Evolutionary conservation across 768 basidiomycete genomes (phyloP).

Genomic region (Hemileccinum impolitum): DNA sequence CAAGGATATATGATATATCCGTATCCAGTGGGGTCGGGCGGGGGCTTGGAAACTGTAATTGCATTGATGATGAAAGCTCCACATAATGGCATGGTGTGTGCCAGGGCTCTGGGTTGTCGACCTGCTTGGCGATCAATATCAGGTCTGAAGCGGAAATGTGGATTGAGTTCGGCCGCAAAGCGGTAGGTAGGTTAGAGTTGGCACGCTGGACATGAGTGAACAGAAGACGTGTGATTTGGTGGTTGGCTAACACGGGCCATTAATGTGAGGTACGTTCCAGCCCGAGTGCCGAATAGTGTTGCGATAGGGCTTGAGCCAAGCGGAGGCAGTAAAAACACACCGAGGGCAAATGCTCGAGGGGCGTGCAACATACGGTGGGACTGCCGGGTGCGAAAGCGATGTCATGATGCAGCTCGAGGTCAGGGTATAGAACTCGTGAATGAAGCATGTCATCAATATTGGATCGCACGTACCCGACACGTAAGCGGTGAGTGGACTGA

Average conservation of each 20-base stretch:
- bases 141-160: neutral
- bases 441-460: neutral
- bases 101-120: conserved; percentile 9
- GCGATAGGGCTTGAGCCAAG: neutral
- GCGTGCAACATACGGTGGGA: neutral
- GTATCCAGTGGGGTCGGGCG: neutral
- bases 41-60: conserved; percentile 4
- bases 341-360: too few species aligned
- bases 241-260: too few species aligned
- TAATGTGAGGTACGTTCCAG: neutral
- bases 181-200: neutral
- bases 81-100: neutral
- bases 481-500: neutral
- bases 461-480: neutral
- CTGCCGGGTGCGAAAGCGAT: neutral
- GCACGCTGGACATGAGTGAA: too few species aligned
- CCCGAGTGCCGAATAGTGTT: neutral
- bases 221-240: too few species aligned
- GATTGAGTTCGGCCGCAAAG: too few species aligned
- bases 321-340: neutral
- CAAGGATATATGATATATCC: conserved; percentile 2
- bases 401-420: neutral
- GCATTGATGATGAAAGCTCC: conserved; percentile 5
- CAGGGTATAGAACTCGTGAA: neutral
- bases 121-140: neutral